Evolutionary conservation across 2,329 filamentous ascomycete genomes (phyloP), one percentile per base, ranked within the genome.

Genomic region (Escovopsis sp.): DNA sequence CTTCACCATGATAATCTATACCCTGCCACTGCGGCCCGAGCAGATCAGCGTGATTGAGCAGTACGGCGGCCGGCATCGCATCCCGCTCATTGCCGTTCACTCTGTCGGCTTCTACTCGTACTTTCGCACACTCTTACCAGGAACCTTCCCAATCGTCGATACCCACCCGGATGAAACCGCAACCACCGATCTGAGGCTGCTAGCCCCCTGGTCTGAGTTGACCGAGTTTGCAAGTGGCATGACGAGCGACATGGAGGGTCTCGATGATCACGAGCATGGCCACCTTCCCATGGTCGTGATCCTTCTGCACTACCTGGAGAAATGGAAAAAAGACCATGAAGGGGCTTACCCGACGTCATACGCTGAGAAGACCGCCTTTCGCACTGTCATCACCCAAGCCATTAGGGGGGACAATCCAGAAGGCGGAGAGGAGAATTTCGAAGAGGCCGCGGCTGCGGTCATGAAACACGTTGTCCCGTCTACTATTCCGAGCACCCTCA

Each of bases 361-460:
- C 62, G 77, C 81, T 47, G 86, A 96, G 48, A 98, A 98, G 66
- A 79, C 71, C 7, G 79, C 79, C 12, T 96, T 98, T 57, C 73
- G 84, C 43, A 73, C 79, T 25, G 62, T 80, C 11, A 76, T 98
- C 1, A 68, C 76, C 10, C 67, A 70, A 6, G 76, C 73, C 3
- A 74, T 81, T 51, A 76, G 87, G 51, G 83, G 67, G 39, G 66
- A 81, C 50, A 93, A 78, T 44, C 60, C 85, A 0, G 87, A 94
- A 58, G 88, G 87, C 37, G 84, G 83, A 43, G 91, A 98, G 57
- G 91, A 98, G 64, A 98, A 98, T 59, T 98, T 87, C 55, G 86
- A 95, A 46, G 91, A 98, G 61, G 93, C 91, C 4, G 78, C 80
- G 37, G 79, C 77, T 12, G 86, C 88, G 5, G 87, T 96, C 1